These are phyloP conservation scores for Podaxis pistillaris DNA, from an alignment of 768 basidiomycete genomes.

Conservation along the genomic window DNA sequence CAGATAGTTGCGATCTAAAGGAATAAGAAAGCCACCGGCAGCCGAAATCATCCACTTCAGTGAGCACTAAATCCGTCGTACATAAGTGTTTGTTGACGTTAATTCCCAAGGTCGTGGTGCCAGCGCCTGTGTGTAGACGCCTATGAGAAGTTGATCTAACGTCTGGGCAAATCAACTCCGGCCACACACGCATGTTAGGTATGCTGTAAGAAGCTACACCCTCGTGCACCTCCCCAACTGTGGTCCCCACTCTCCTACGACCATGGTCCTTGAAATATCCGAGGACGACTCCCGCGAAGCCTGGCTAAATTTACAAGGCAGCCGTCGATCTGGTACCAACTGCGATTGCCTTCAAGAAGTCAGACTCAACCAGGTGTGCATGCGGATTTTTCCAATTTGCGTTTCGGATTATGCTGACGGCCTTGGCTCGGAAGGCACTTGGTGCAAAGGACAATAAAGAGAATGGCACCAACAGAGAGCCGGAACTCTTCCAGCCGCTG, in stretches of 20 bases:
- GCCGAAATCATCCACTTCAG: no score
- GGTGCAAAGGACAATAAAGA: background rate
- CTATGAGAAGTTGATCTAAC: background rate
- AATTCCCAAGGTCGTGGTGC: no score
- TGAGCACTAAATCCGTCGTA: no score
- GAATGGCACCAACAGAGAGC: background rate
- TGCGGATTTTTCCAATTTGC: background rate
- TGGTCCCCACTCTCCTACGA: background rate
- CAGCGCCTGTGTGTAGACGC: background rate
- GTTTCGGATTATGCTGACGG: background rate
- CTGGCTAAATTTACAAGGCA: background rate
- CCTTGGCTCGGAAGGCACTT: background rate
- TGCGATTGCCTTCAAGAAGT: conserved; percentile 7
- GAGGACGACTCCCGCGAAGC: background rate
- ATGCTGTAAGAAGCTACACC: background rate
- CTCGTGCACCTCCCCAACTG: background rate
- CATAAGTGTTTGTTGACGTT: no score
- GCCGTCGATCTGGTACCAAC: conserved; percentile 7
- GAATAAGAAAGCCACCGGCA: no score
- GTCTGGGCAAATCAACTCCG: background rate
- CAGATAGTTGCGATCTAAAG: no score
- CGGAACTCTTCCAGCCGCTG: background rate
- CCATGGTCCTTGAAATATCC: conserved; percentile 13
- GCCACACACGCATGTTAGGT: background rate
- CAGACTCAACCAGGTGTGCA: background rate